Base-by-base conservation (phyloP, 2,329 filamentous ascomycete species). In the Phaeosphaeriaceae sp. region DNA sequence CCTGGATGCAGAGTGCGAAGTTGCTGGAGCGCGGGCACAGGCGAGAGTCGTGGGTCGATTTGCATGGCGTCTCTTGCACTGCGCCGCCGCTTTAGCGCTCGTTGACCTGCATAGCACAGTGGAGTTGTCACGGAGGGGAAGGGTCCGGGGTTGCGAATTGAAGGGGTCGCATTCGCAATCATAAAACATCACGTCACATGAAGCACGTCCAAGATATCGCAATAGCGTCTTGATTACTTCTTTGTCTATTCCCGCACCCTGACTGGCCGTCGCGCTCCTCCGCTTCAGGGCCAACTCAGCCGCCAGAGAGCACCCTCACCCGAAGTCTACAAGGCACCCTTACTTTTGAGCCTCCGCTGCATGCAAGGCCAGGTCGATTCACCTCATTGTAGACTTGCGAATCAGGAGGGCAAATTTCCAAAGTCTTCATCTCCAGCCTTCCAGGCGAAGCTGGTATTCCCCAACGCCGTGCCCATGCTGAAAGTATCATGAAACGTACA, bases 381-480 rank as follows among this genome's bases (percentile, higher is more conserved):
- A 45, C 25, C 53, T 48, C 41, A 45, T 42, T 21, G 25, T 31
- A 48, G 57, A 44, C 55, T 57, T 47, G 52, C 57, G 41, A 24
- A 45, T 44, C 56, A 41, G 54, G 56, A 51, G 53, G 58, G 47
- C 52, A 61, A 41, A 65, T 60, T 65, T 66, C 60, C 22, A 48
- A 46, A 65, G 54, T 62, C 61, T 51, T 62, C 65, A 63, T 60
- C 53, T 60, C 56, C 51, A 59, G 53, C 44, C 22, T 20, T 42
- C 27, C 44, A 64, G 62, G 49, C 48, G 55, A 66, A 62, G 59
- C 66, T 66, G 65, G 62, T 66, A 63, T 66, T 57, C 67, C 71
- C 68, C 65, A 77, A 76, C 73, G 73, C 75, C 76, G 63, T 72
- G 67, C 74, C 72, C 72, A 76, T 76, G 74, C 73, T 67, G 63